Evolutionary conservation across 352 stramenopile genomes (phyloP).

Genomic region (Peronospora belbahrii): DNA sequence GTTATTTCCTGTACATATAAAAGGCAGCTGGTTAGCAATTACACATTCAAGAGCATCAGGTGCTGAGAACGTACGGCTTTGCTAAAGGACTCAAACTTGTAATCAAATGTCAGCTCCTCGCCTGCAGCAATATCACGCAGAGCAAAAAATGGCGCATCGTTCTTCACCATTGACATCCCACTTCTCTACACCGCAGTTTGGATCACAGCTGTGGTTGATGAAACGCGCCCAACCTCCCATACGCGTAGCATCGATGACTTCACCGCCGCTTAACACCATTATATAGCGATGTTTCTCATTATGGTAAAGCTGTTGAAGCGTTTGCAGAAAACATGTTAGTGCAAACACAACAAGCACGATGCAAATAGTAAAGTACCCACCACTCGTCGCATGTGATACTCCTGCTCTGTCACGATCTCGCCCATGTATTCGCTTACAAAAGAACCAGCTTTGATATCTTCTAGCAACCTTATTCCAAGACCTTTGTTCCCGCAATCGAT

Average conservation of each 20-base stretch:
- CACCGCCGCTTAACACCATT: constrained; percentile 75
- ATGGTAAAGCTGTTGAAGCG: constrained; percentile 50
- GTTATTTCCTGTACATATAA: constrained; percentile 49
- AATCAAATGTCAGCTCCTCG: constrained; percentile 94
- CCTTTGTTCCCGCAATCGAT: constrained; percentile 57
- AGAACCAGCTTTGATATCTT: constrained; percentile 46
- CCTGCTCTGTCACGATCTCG: constrained; percentile 77
- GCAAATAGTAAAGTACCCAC: constrained; percentile 21
- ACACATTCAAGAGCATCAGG: background rate
- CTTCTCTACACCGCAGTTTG: constrained; percentile 91
- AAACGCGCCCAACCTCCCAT: constrained; percentile 90
- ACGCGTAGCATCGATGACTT: constrained; percentile 86
- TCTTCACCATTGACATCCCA: constrained; percentile 90
- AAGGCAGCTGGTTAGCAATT: background rate
- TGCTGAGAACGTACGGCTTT: constrained; percentile 17
- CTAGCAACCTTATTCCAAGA: constrained; percentile 38
- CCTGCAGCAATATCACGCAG: constrained; percentile 79
- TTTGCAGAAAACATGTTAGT: background rate
- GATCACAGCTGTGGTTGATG: constrained; percentile 94
- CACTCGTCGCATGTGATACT: constrained; percentile 71
- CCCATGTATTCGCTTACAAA: constrained; percentile 82
- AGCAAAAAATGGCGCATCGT: constrained; percentile 93
- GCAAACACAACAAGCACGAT: background rate
- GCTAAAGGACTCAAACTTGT: constrained; percentile 68
- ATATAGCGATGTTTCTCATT: constrained; percentile 80